Base-by-base conservation (phyloP, 805 yeast genomes). In the Ascoidea rubescens region DNA sequence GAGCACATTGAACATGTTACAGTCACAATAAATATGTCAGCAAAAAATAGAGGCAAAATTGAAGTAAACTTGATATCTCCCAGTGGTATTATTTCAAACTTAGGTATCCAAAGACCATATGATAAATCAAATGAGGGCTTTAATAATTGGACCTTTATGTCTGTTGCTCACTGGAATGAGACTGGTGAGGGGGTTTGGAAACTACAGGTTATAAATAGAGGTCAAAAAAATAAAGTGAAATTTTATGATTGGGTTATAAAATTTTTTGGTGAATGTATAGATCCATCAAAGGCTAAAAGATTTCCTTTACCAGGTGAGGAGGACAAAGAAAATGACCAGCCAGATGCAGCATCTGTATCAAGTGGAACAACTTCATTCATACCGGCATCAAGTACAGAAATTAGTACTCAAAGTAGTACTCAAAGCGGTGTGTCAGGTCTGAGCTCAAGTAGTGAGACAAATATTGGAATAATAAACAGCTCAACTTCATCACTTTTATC, bases 161-260 rank as follows among this genome's bases (percentile, higher is more conserved):
- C 91, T 8, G 98, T 93, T n/a, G 97, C 96, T 1, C 98, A 93
- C 64, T 93, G 98, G 97, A 96, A 96, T 45, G 90, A 84, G 59
- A 49, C 62, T 2, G 91, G 90, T 2, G 66, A 67, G 31, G 99
- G 99, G 8, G 79, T 75, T 5, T 93, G 99, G 99, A 79, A 67
- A 44, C 59, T 93, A 17, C 78, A 74, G 57, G 90, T 90, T 1
- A 61, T 64, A n/a, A 74, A 77, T 50, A 66, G 68, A 45, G 66
- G 63, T 17, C 70, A 64, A 5, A 65, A 60, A 1, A 68, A 70
- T 52, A 61, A 63, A 1, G 64, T 74, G 2, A 67, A 60, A 0
- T 72, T 93, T 46, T 67, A 74, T 47, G 71, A 75, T 59, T 93
- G 96, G 95, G 83, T 80, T 62, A 64, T 93, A 62, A 78, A 80